Conservation (phyloP, 177 flowering plant genomes). For the Vitis hybrid region DNA sequence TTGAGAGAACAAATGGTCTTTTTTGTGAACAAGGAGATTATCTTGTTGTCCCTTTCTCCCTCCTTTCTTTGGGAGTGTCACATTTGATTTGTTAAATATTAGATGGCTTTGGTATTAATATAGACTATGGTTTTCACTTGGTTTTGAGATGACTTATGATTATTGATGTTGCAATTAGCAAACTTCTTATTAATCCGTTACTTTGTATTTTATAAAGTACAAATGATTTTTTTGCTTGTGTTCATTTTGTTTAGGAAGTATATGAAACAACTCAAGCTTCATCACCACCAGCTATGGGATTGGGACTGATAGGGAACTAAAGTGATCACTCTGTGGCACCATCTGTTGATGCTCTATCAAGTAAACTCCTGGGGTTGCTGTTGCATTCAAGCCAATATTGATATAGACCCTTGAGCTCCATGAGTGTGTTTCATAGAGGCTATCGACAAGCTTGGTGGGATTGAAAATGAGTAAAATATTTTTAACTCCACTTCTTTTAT, state of each 20-base stretch:
- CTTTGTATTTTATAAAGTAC: too few relatives aligned
- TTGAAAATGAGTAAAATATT: constrained; percentile 48
- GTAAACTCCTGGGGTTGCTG: constrained; percentile 32
- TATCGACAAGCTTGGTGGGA: constrained; percentile 57
- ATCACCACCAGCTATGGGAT: constrained; percentile 10
- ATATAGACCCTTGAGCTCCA: constrained; percentile 73
- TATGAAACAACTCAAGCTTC: constrained; percentile 41
- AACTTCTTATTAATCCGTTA: too few relatives aligned
- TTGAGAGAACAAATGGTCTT: too few relatives aligned
- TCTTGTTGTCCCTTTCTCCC: too few relatives aligned
- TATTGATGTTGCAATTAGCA: too few relatives aligned
- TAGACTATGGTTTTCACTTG: too few relatives aligned
- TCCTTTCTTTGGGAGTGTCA: too few relatives aligned
- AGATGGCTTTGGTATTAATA: too few relatives aligned
- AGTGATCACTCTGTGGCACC: constrained; percentile 19
- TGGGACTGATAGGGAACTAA: constrained; percentile 17
- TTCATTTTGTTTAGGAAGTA: constrained; percentile 38
- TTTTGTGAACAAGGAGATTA: too few relatives aligned
- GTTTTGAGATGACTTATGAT: too few relatives aligned
- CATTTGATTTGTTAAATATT: too few relatives aligned
- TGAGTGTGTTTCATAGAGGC: constrained; percentile 55
- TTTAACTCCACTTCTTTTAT: background rate
- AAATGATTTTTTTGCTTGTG: background rate
- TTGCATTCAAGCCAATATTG: constrained; percentile 59
- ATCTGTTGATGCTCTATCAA: constrained; percentile 28